Conservation (phyloP, 139 green algal species). For the Haematococcus lacustris region DNA sequence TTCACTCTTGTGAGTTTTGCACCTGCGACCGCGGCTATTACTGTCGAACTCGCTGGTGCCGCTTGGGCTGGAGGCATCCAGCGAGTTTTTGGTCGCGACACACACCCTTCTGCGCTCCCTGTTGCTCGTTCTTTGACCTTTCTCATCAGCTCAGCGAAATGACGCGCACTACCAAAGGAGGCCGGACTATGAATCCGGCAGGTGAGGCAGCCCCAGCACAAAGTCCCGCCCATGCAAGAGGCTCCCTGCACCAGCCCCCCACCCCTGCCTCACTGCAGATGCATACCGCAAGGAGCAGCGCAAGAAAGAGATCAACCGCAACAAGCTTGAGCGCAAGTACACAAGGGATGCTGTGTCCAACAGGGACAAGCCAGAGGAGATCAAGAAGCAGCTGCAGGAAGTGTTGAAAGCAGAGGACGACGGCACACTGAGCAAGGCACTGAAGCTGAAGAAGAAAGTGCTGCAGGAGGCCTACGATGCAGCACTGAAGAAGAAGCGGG, state of each 20-base stretch:
- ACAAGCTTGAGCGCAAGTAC: slow-evolving; percentile 80
- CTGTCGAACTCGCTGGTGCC: no score
- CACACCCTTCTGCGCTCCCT: no score
- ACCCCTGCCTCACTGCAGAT: no score
- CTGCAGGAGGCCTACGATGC: slow-evolving; percentile 75
- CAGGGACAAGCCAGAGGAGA: slow-evolving; percentile 43
- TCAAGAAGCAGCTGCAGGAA: slow-evolving; percentile 64
- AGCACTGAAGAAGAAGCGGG: slow-evolving; percentile 71
- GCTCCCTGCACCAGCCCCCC: no score
- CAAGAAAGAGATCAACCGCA: slow-evolving; percentile 72
- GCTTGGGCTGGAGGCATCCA: no score
- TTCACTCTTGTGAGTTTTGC: no score
- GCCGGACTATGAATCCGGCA: slow-evolving; percentile 7
- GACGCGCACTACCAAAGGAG: slow-evolving; percentile 3
- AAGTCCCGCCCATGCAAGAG: no score
- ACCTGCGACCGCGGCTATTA: no score
- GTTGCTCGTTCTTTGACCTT: no score
- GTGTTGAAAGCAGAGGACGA: slow-evolving; percentile 66
- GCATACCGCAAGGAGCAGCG: slow-evolving; percentile 62
- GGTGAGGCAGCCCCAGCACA: no score
- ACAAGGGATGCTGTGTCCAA: slow-evolving; percentile 56
- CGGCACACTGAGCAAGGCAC: slow-evolving; percentile 44
- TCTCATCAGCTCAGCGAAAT: no score
- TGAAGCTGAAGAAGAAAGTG: slow-evolving; percentile 75
- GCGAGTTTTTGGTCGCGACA: no score